Evolutionary conservation across 768 basidiomycete genomes (phyloP).

Genomic region (Russula compacta): DNA sequence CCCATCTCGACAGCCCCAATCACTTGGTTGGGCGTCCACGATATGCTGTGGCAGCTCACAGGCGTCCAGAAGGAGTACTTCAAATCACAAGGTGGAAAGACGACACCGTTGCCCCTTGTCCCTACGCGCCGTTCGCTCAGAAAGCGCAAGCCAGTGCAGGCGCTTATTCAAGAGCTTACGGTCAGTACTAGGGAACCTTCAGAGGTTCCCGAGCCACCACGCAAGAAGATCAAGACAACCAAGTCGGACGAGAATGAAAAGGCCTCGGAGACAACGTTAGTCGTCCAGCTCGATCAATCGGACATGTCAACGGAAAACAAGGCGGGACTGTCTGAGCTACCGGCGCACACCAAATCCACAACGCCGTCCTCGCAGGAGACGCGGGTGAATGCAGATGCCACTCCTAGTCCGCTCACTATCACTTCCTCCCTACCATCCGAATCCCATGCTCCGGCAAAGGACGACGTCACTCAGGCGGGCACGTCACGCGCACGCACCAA

Average conservation of each 20-base stretch:
- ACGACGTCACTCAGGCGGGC: neutral
- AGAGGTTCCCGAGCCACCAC: conserved; percentile 15
- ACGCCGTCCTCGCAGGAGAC: neutral
- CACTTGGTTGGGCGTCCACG: conserved; percentile 17
- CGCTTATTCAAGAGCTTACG: neutral
- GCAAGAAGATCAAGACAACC: conserved; percentile 12
- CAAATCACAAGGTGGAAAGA: conserved; percentile 9
- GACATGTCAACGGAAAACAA: neutral
- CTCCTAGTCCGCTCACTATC: conserved; percentile 16
- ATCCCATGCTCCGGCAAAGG: neutral
- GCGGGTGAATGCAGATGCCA: conserved; percentile 3
- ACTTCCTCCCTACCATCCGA: conserved; percentile 14
- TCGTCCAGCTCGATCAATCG: neutral
- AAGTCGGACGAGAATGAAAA: conserved; percentile 5
- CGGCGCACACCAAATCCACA: neutral
- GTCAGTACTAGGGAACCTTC: conserved; percentile 2
- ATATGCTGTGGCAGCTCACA: conserved; percentile 20
- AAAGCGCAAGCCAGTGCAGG: conserved; percentile 16
- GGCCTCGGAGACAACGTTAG: neutral
- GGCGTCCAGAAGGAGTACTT: conserved; percentile 17
- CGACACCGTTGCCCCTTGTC: neutral
- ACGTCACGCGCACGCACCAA: conserved; percentile 7
- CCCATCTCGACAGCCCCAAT: conserved; percentile 16
- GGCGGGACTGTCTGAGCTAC: neutral
- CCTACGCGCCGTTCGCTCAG: conserved; percentile 14